These are phyloP conservation scores for Geum urbanum DNA, from an alignment of 306 rosid species.

Conservation along the genomic window DNA sequence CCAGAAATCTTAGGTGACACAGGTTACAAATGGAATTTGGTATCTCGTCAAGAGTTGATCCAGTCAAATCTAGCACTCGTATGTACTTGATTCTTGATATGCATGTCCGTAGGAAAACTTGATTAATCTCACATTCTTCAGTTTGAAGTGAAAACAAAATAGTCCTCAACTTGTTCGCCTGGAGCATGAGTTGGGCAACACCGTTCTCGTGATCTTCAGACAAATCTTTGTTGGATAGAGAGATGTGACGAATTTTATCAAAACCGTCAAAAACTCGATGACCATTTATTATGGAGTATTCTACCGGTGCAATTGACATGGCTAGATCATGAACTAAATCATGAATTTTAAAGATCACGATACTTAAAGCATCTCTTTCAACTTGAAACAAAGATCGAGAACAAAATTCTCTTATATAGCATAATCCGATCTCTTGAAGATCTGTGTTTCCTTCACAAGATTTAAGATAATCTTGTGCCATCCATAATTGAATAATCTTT, in stretches of 20 bases:
- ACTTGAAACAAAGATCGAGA: neutral
- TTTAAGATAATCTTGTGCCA: neutral
- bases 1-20: no score
- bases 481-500: neutral
- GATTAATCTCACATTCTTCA: no score
- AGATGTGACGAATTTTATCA: neutral
- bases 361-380: rapidly evolving
- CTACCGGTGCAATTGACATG: neutral
- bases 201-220: no score
- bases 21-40: no score
- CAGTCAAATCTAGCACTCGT: no score
- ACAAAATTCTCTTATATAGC: neutral
- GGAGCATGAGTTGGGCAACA: no score
- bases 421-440: neutral
- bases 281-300: neutral
- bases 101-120: no score
- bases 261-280: neutral
- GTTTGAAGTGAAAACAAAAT: no score
- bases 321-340: neutral
- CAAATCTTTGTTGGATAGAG: neutral
- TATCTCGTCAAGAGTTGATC: no score
- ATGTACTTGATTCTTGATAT: no score
- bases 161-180: no score
- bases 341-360: rapidly evolving
- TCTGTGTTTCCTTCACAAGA: no score